Conservation (phyloP, 2,329 filamentous ascomycete species). For the Sporothrix curviconia region DNA sequence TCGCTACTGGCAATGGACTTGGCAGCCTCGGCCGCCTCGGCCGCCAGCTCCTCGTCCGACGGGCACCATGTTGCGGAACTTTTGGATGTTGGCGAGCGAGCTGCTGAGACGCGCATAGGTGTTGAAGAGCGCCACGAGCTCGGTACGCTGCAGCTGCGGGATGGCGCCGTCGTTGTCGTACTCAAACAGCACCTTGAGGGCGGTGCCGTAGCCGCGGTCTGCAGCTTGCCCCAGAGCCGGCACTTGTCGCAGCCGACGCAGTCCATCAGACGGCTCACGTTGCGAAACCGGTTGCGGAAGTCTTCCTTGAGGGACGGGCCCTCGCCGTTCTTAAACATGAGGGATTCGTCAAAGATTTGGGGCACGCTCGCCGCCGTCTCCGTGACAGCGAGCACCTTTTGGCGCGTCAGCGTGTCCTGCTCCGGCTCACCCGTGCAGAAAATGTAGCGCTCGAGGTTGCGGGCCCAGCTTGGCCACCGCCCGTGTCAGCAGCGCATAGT, state of each 20-base stretch:
- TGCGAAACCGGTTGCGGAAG: slow-evolving; percentile 94
- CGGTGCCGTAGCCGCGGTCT: slow-evolving; percentile 89
- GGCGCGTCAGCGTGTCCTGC: slow-evolving; percentile 73
- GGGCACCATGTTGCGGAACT: slow-evolving; percentile 59
- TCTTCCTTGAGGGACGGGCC: slow-evolving; percentile 84
- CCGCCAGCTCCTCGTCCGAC: slow-evolving; percentile 28
- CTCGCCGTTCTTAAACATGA: slow-evolving; percentile 84
- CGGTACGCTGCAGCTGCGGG: slow-evolving; percentile 74
- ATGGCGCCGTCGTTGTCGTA: slow-evolving; percentile 61
- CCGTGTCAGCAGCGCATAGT: slow-evolving; percentile 90
- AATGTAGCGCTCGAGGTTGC: slow-evolving; percentile 70
- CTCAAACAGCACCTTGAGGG: slow-evolving; percentile 92
- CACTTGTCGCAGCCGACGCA: slow-evolving; percentile 99
- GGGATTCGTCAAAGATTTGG: slow-evolving; percentile 85
- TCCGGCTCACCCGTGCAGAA: slow-evolving; percentile 82
- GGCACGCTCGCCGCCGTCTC: slow-evolving; percentile 61
- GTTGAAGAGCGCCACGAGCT: slow-evolving; percentile 91
- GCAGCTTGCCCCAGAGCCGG: slow-evolving; percentile 93
- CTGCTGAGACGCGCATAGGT: slow-evolving; percentile 82
- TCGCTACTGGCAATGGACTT: too few relatives aligned
- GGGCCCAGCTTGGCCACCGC: slow-evolving; percentile 86
- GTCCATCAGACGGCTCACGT: slow-evolving; percentile 95
- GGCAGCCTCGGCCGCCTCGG: not conserved
- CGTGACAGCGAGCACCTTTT: slow-evolving; percentile 73
- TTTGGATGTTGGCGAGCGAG: slow-evolving; percentile 66